These are phyloP conservation scores for Exophiala bonariae DNA, from an alignment of 2,329 filamentous ascomycete species.

Conservation along the genomic window DNA sequence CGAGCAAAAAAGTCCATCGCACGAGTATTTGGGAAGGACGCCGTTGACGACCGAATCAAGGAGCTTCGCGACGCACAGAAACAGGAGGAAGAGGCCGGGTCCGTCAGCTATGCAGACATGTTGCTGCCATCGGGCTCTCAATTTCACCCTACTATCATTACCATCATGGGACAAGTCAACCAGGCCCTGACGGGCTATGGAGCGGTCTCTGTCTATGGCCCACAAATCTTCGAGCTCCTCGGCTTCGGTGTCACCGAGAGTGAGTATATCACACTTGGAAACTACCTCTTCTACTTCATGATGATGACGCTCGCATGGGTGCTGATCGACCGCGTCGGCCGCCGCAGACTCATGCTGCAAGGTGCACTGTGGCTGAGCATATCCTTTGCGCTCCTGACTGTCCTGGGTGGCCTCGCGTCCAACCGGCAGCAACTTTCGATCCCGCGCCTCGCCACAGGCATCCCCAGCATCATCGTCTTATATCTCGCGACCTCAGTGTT, in stretches of 20 bases:
- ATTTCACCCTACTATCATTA: slow-evolving; percentile 62
- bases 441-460: slow-evolving; percentile 26
- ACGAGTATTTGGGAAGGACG: slow-evolving; percentile 52
- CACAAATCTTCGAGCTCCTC: slow-evolving; percentile 63
- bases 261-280: slow-evolving; percentile 60
- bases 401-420: slow-evolving; percentile 30
- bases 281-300: slow-evolving; percentile 62
- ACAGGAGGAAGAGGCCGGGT: slow-evolving; percentile 46
- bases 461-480: slow-evolving; percentile 29
- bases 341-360: slow-evolving; percentile 30
- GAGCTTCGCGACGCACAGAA: slow-evolving; percentile 53
- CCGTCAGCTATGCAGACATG: slow-evolving; percentile 59
- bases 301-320: slow-evolving; percentile 64
- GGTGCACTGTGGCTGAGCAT: slow-evolving; percentile 28
- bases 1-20: slow-evolving; percentile 52
- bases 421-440: slow-evolving; percentile 23
- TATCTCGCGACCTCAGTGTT: slow-evolving; percentile 45
- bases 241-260: slow-evolving; percentile 53
- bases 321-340: slow-evolving; percentile 44
- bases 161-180: slow-evolving; percentile 64
- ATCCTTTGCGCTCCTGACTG: slow-evolving; percentile 30
- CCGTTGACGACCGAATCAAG: slow-evolving; percentile 50
- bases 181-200: slow-evolving; percentile 60
- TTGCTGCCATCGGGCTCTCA: slow-evolving; percentile 54
- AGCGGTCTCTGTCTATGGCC: slow-evolving; percentile 54